Percentiles rank a stretch among this genome's conserved stretches.
Conservation (phyloP, 148 eudicot species). For the Limonium bicolor region DNA sequence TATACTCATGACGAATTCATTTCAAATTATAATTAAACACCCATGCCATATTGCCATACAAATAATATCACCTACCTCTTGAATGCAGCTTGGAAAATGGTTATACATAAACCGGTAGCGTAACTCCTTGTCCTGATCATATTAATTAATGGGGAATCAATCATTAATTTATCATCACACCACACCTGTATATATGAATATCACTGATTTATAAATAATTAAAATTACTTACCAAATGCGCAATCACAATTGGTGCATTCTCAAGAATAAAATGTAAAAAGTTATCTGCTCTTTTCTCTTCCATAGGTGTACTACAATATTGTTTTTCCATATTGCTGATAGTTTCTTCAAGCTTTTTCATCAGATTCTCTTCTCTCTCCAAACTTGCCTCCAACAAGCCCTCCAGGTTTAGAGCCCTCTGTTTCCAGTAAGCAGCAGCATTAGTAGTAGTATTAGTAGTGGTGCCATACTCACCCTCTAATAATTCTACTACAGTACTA, state of each 20-base stretch:
- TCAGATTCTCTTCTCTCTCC: conserved; percentile 43
- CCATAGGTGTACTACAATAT: conserved; percentile 73
- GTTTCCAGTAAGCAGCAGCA: conserved; percentile 65
- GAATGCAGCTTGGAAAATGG: conserved; percentile 66
- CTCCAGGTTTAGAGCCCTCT: conserved; percentile 40
- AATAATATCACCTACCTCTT: conserved; percentile 38
- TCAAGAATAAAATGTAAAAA: conserved; percentile 85
- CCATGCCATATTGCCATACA: no score
- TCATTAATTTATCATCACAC: not conserved
- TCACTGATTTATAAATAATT: not conserved
- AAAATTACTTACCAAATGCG: conserved; percentile 89
- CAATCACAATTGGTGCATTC: conserved; percentile 86
- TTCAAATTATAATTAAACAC: no score
- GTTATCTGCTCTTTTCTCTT: conserved; percentile 87
- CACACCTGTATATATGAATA: not conserved
- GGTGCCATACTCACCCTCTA: conserved; percentile 29
- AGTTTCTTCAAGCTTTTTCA: conserved; percentile 59
- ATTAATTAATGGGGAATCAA: no score
- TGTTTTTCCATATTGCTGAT: conserved; percentile 59
- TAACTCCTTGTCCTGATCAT: conserved; percentile 65
- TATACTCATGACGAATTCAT: no score
- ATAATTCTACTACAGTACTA: conserved; percentile 37
- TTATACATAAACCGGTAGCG: conserved; percentile 79
- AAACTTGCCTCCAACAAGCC: conserved; percentile 53
- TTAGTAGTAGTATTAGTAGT: conserved; percentile 33